Evolutionary conservation across 345 rosid genomes (phyloP).

Genomic region (Murraya paniculata): DNA sequence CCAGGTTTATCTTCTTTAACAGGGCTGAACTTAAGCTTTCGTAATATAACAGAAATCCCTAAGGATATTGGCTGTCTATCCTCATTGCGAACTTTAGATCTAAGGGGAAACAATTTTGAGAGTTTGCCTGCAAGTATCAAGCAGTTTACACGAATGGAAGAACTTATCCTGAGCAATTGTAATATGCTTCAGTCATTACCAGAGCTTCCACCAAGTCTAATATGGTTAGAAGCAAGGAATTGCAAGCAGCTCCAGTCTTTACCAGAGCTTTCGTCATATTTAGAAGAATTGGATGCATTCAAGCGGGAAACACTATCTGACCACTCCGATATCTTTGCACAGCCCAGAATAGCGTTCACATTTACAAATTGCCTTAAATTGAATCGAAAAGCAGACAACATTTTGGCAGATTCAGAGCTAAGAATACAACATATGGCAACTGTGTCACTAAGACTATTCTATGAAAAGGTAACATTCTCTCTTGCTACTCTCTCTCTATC

Average conservation of each 20-base stretch:
- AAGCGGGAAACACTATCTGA: not conserved
- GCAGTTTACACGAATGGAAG: not conserved
- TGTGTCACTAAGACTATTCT: not conserved
- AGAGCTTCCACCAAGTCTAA: not conserved
- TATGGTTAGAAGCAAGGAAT: not conserved
- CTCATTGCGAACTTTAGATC: not conserved
- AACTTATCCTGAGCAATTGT: not conserved
- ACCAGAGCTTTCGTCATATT: not conserved
- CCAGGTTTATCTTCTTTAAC: not conserved
- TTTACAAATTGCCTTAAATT: not conserved
- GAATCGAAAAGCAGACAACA: not conserved
- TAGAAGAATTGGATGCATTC: not conserved
- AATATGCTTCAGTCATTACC: not conserved
- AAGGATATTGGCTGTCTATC: not conserved
- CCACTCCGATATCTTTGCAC: not conserved
- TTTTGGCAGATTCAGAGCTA: not conserved
- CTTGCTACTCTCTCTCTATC: not conserved
- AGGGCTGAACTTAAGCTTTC: not conserved
- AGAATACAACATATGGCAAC: not conserved
- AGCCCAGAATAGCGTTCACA: not conserved
- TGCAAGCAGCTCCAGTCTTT: not conserved
- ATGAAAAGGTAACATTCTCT: not conserved
- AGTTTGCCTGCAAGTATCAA: slow-evolving; percentile 3
- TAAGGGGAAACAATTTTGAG: not conserved
- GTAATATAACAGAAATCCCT: not conserved